Evolutionary conservation across 2,329 filamentous ascomycete species (phyloP).

Genomic region (Chaetomiaceae sp.): DNA sequence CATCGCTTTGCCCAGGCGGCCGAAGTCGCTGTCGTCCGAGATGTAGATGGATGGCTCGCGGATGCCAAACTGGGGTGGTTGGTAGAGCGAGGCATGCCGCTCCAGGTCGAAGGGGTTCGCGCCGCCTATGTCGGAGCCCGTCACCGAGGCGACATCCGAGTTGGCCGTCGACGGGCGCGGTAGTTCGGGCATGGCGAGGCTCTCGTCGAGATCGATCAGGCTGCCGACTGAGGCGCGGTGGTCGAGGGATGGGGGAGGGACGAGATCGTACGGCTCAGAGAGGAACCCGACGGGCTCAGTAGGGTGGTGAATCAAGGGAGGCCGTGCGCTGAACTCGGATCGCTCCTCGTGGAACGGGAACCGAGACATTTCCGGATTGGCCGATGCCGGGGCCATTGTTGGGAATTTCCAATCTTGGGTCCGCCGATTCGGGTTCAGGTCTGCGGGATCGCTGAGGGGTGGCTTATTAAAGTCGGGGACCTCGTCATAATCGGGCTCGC

Average conservation of each 20-base stretch:
- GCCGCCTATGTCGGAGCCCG: slow-evolving; percentile 51
- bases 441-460: slow-evolving; percentile 54
- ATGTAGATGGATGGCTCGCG: slow-evolving; percentile 58
- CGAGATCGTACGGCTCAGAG: slow-evolving; percentile 35
- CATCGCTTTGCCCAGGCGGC: slow-evolving; percentile 29
- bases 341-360: slow-evolving; percentile 38
- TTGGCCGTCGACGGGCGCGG: slow-evolving; percentile 55
- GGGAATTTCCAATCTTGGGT: slow-evolving; percentile 52
- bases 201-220: slow-evolving; percentile 35
- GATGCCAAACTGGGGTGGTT: slow-evolving; percentile 25
- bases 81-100: slow-evolving; percentile 54
- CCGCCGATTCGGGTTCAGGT: slow-evolving; percentile 40
- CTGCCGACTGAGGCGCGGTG: slow-evolving; percentile 35
- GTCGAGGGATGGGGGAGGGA: slow-evolving; percentile 16
- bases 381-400: slow-evolving; percentile 45
- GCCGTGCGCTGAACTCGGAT: slow-evolving; percentile 32
- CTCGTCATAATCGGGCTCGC: slow-evolving; percentile 47
- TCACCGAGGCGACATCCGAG: slow-evolving; percentile 52
- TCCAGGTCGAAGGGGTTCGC: slow-evolving; percentile 60
- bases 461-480: slow-evolving; percentile 42
- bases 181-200: slow-evolving; percentile 34
- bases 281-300: slow-evolving; percentile 41
- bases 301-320: slow-evolving; percentile 42
- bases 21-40: slow-evolving; percentile 52
- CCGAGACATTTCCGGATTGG: slow-evolving; percentile 43